These are phyloP conservation scores for Phylloporus sp. DNA, from an alignment of 768 basidiomycete species.

Conservation along the genomic window DNA sequence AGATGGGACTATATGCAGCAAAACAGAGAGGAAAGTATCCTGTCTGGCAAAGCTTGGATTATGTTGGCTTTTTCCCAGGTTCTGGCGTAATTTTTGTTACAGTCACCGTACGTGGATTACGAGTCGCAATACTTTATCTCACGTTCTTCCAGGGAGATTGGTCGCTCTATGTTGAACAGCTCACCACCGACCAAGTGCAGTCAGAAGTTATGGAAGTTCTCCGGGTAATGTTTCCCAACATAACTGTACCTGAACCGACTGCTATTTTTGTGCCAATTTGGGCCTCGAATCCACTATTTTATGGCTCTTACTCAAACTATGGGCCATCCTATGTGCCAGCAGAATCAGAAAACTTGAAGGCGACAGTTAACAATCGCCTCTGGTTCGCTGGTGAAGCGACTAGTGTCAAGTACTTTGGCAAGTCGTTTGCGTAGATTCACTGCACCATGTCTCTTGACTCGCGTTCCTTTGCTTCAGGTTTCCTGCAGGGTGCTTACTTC, in stretches of 20 bases:
- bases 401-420: constrained; percentile 55
- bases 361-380: constrained; percentile 45
- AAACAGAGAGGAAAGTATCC: constrained; percentile 57
- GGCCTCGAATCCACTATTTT: constrained; percentile 44
- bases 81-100: constrained; percentile 44
- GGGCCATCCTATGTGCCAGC: constrained; percentile 53
- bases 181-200: constrained; percentile 45
- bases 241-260: constrained; percentile 49
- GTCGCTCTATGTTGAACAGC: constrained; percentile 53
- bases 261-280: constrained; percentile 57
- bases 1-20: constrained; percentile 53
- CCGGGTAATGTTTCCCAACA: constrained; percentile 55
- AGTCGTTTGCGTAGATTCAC: constrained; percentile 15
- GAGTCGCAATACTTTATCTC: not conserved
- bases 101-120: constrained; percentile 19
- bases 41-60: constrained; percentile 65
- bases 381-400: constrained; percentile 67
- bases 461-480: constrained; percentile 33
- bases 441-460: not conserved
- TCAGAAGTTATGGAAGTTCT: constrained; percentile 55
- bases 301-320: constrained; percentile 63
- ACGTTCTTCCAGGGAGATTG: constrained; percentile 48
- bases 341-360: constrained; percentile 55
- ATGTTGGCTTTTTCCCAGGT: constrained; percentile 53
- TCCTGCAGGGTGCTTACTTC: constrained; percentile 56